Evolutionary conservation across 1,139 yeast species (phyloP).

Genomic region (Suhomyces ambrosiae): DNA sequence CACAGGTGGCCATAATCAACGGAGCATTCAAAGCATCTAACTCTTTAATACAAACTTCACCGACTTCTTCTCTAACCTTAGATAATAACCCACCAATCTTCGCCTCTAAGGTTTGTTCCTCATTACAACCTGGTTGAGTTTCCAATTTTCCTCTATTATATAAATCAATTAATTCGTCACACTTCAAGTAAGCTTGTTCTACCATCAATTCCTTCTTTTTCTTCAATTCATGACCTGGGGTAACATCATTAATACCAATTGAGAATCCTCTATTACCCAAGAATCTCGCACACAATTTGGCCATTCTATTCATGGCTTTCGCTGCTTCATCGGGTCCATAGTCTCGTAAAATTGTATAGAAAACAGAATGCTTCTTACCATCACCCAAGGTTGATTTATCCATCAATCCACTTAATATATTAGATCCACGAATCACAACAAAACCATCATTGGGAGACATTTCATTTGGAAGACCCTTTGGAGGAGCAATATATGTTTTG

Average conservation of each 20-base stretch:
- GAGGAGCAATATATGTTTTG: conserved; percentile 79
- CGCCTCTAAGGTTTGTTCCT: conserved; percentile 96
- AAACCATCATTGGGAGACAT: conserved; percentile 98
- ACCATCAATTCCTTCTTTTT: conserved; percentile 85
- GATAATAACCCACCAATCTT: conserved; percentile 95
- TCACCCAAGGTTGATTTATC: conserved; percentile 96
- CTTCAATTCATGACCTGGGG: conserved; percentile 82
- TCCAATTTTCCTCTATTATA: conserved; percentile 87
- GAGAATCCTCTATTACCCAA: conserved; percentile 96
- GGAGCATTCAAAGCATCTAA: conserved; percentile 92
- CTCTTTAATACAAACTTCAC: conserved; percentile 94
- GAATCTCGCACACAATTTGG: conserved; percentile 92
- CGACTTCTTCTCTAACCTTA: conserved; percentile 98
- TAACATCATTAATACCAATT: conserved; percentile 96
- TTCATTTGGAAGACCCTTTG: conserved; percentile 71
- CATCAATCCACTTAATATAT: conserved; percentile 91
- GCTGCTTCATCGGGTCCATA: conserved; percentile 97
- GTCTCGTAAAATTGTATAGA: conserved; percentile 91
- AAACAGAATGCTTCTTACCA: conserved; percentile 96
- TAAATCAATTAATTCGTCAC: conserved; percentile 85
- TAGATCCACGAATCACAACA: conserved; percentile 86
- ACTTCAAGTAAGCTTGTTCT: conserved; percentile 84
- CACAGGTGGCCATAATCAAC: conserved; percentile 98
- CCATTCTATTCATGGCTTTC: conserved; percentile 96
- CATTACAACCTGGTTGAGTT: conserved; percentile 99